These are phyloP conservation scores for Myxozyma vanderwaltii DNA, from an alignment of 805 yeast genomes.

Conservation along the genomic window DNA sequence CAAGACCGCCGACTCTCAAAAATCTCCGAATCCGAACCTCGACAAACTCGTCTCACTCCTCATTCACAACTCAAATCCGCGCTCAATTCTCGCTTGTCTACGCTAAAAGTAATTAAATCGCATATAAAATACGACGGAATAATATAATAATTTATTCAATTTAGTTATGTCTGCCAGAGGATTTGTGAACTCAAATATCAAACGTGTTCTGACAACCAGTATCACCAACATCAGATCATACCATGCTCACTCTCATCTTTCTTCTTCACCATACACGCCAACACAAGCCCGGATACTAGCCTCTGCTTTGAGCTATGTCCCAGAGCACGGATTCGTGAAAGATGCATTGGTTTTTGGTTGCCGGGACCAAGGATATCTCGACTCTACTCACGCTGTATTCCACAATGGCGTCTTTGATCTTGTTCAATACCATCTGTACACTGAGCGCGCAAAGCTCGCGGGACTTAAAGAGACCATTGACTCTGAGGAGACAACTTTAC, in stretches of 20 bases:
- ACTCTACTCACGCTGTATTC: constrained; percentile 51
- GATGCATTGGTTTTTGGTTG: constrained; percentile 54
- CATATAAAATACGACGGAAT: too few relatives aligned
- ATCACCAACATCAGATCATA: constrained; percentile 26
- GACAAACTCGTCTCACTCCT: too few relatives aligned
- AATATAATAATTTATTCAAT: too few relatives aligned
- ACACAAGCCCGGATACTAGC: constrained; percentile 48
- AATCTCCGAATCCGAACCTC: too few relatives aligned
- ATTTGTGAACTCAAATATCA: too few relatives aligned
- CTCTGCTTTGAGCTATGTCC: constrained; percentile 48
- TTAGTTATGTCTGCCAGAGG: too few relatives aligned
- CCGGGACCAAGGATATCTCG: constrained; percentile 53
- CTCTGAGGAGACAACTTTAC: constrained; percentile 49
- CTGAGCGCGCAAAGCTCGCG: constrained; percentile 43
- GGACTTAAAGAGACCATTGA: constrained; percentile 34
- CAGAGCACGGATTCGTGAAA: constrained; percentile 55
- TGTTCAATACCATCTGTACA: constrained; percentile 57
- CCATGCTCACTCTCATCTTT: constrained; percentile 41
- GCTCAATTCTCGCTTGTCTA: too few relatives aligned
- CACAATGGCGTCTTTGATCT: constrained; percentile 54
- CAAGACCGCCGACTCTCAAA: too few relatives aligned
- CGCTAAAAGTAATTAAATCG: too few relatives aligned
- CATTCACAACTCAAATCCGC: too few relatives aligned
- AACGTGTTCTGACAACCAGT: neutral
- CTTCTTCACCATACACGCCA: constrained; percentile 34